Conservation (phyloP, 768 basidiomycete species). For the Phlebiopsis gigantea region DNA sequence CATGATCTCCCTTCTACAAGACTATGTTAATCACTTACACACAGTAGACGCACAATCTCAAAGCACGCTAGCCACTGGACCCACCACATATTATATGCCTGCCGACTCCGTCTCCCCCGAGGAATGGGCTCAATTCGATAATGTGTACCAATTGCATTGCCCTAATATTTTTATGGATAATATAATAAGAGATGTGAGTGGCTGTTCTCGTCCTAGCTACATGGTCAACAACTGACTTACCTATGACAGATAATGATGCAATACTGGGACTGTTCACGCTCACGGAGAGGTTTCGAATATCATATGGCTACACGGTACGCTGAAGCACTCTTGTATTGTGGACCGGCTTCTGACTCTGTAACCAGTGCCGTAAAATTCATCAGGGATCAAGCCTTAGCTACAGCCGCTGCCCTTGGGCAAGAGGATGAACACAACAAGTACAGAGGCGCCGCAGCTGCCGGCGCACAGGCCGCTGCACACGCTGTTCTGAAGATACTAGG, state of each 20-base stretch:
- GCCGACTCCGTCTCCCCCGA: conserved; percentile 60
- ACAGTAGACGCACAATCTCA: conserved; percentile 36
- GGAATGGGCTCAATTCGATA: conserved; percentile 80
- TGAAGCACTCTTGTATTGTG: too few species aligned
- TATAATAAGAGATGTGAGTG: conserved; percentile 70
- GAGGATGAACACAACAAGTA: conserved; percentile 24
- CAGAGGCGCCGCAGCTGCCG: conserved; percentile 25
- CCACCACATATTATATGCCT: conserved; percentile 58
- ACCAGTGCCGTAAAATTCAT: conserved; percentile 86
- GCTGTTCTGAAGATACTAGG: conserved; percentile 58
- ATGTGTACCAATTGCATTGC: conserved; percentile 87
- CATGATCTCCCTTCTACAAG: conserved; percentile 56
- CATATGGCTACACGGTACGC: conserved; percentile 80
- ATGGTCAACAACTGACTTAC: conserved; percentile 9
- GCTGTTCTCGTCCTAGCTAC: background rate
- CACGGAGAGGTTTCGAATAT: conserved; percentile 77
- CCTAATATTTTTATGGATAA: conserved; percentile 77
- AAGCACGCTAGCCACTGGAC: conserved; percentile 26
- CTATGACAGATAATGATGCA: conserved; percentile 69
- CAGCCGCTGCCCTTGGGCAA: conserved; percentile 24
- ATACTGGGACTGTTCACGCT: conserved; percentile 81
- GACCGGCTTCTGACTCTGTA: too few species aligned
- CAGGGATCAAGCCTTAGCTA: conserved; percentile 68
- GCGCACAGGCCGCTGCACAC: conserved; percentile 63
- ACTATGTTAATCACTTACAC: conserved; percentile 53